Conservation (phyloP, 139 green algal species). For the Raphidocelis subcapitata region DNA sequence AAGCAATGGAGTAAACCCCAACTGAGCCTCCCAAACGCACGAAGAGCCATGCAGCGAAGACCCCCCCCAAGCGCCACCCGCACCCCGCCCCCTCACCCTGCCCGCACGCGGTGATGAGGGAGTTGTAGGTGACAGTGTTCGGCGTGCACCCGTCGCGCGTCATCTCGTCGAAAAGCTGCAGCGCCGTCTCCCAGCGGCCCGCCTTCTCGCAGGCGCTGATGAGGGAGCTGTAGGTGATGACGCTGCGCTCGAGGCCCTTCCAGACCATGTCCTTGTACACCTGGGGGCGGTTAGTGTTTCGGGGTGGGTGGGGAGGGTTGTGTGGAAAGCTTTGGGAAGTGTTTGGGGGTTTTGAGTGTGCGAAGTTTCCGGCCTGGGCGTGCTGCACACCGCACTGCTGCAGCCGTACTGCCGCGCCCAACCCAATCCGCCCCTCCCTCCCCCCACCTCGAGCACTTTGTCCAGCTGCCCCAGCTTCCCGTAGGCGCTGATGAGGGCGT, state of each 20-base stretch:
- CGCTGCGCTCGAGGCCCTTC: slow-evolving; percentile 56
- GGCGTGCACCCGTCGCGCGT: slow-evolving; percentile 66
- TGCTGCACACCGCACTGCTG: too few relatives aligned
- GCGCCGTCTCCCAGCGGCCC: slow-evolving; percentile 76
- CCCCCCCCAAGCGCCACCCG: neutral
- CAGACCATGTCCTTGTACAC: slow-evolving; percentile 72
- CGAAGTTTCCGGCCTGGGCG: too few relatives aligned
- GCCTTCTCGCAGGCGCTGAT: slow-evolving; percentile 81
- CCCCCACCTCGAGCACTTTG: neutral
- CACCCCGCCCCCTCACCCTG: slow-evolving; percentile 36
- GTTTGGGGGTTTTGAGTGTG: too few relatives aligned
- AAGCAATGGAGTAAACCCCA: too few relatives aligned
- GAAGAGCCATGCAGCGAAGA: neutral
- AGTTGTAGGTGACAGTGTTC: slow-evolving; percentile 81
- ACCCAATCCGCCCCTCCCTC: too few relatives aligned
- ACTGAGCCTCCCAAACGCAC: neutral
- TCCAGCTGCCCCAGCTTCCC: slow-evolving; percentile 62
- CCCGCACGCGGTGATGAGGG: slow-evolving; percentile 70
- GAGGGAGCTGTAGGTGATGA: slow-evolving; percentile 83
- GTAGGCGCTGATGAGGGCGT: slow-evolving; percentile 68
- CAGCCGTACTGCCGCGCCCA: too few relatives aligned
- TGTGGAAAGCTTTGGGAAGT: too few relatives aligned
- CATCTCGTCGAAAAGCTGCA: slow-evolving; percentile 86
- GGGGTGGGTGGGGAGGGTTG: too few relatives aligned
- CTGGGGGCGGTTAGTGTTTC: slow-evolving; percentile 23